Evolutionary conservation across 306 rosid genomes (phyloP).

Genomic region (Cercis canadensis): DNA sequence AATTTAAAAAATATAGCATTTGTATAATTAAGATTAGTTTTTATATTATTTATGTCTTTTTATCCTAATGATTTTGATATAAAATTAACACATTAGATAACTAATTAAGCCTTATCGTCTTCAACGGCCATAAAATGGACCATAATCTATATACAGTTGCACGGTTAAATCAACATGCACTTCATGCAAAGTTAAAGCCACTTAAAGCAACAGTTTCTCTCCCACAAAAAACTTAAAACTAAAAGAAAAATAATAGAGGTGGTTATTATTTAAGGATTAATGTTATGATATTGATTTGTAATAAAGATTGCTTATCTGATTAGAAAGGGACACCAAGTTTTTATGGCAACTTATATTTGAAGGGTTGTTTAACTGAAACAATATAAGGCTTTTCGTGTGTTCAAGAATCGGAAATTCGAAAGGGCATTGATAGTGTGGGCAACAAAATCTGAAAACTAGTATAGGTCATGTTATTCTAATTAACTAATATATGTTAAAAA

Average conservation of each 20-base stretch:
- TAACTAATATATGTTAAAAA: too few species aligned
- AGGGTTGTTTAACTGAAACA: conserved; percentile 11
- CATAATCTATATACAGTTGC: conserved; percentile 2
- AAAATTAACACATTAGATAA: not conserved
- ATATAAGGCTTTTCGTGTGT: conserved; percentile 19
- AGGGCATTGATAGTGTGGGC: conserved; percentile 17
- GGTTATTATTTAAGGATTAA: not conserved
- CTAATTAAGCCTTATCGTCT: conserved; percentile 8
- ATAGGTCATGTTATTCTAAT: too few species aligned
- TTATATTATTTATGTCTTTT: too few species aligned
- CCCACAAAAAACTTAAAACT: not conserved
- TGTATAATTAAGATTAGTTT: too few species aligned
- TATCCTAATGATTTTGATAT: not conserved
- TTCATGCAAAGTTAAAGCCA: conserved; percentile 31
- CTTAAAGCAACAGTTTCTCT: conserved; percentile 5
- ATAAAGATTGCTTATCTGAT: conserved; percentile 35
- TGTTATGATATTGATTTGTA: conserved; percentile 25
- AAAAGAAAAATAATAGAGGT: not conserved
- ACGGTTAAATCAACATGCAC: conserved; percentile 38
- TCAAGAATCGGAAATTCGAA: conserved; percentile 22
- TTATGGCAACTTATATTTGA: not conserved
- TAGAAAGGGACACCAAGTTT: conserved; percentile 19
- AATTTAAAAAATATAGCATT: too few species aligned
- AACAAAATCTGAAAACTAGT: not conserved
- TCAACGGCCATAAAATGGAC: conserved; percentile 22